A percentile compares a stretch with the other conserved stretches of the same genome.
phyloP scores from a whole-genome alignment of 2,329 filamentous ascomycete genomes.

The Colletotrichum neosansevieriae region DNA sequence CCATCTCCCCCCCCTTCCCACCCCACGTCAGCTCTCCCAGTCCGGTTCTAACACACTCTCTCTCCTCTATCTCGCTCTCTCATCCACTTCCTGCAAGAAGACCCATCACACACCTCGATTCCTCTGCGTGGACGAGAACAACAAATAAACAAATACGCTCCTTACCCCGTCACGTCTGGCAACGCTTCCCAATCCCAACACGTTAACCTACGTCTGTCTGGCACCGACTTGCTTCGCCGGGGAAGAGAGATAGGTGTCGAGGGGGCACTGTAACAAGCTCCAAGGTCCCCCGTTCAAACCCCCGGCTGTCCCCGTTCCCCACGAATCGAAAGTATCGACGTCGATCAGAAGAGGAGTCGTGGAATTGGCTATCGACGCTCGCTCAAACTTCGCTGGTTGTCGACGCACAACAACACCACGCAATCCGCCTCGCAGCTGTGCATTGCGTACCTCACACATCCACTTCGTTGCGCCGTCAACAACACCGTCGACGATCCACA shows the following conservation, averaged over 20 bases:
- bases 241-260: slow-evolving; percentile 3
- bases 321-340: slow-evolving; percentile 32
- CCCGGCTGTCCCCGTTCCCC: slow-evolving; percentile 21
- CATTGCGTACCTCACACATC: not conserved
- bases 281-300: not conserved
- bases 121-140: slow-evolving; percentile 37
- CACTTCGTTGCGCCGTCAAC: slow-evolving; percentile 25
- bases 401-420: slow-evolving; percentile 6
- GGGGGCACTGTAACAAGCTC: slow-evolving; percentile 16
- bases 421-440: not conserved
- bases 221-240: slow-evolving; percentile 23
- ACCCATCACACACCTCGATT: slow-evolving; percentile 18
- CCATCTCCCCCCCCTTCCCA: slow-evolving; percentile 29
- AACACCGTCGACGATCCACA: slow-evolving; percentile 34
- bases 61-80: slow-evolving; percentile 8
- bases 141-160: slow-evolving; percentile 38
- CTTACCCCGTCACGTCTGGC: slow-evolving; percentile 9
- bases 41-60: slow-evolving; percentile 24
- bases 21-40: slow-evolving; percentile 23
- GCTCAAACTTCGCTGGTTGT: not conserved
- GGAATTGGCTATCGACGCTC: slow-evolving; percentile 9
- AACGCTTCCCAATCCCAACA: not conserved
- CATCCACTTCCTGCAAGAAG: slow-evolving; percentile 19
- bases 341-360: slow-evolving; percentile 28
- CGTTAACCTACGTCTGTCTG: slow-evolving; percentile 28